Percentiles rank a stretch among this genome's conserved stretches.
Evolutionary conservation across 2,329 filamentous ascomycete genomes (phyloP).

Genomic region (Zymoseptoria tritici): DNA sequence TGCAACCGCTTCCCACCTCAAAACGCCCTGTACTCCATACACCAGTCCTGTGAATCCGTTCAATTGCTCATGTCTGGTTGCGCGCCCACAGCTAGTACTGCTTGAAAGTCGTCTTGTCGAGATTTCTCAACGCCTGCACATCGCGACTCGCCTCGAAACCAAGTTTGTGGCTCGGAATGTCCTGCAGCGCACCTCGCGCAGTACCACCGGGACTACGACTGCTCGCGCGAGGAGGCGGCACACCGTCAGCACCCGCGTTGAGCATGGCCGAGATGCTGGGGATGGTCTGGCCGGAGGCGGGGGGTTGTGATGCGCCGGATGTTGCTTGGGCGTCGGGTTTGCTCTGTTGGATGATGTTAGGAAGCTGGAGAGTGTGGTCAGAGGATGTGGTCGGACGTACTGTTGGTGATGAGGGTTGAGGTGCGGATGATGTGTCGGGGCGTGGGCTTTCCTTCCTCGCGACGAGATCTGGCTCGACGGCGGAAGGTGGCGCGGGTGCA

Average conservation of each 20-base stretch:
- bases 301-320: constrained; percentile 33
- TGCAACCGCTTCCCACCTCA: background rate
- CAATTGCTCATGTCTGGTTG: background rate
- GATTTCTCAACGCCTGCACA: constrained; percentile 29
- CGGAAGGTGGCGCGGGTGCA: constrained; percentile 15
- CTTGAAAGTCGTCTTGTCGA: constrained; percentile 33
- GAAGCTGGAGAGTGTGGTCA: background rate
- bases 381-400: background rate
- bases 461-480: background rate
- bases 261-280: constrained; percentile 48
- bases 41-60: background rate
- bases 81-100: constrained; percentile 10
- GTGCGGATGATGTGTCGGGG: background rate
- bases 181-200: constrained; percentile 24
- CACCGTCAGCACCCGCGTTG: constrained; percentile 27
- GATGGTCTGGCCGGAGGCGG: constrained; percentile 34
- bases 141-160: constrained; percentile 32
- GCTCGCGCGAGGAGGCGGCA: constrained; percentile 20
- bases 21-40: background rate
- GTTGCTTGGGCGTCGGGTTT: constrained; percentile 36
- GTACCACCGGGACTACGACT: constrained; percentile 27
- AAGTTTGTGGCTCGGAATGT: constrained; percentile 33
- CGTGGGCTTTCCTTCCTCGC: background rate
- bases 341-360: constrained; percentile 14
- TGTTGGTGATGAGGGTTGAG: constrained; percentile 12